A percentile compares a stretch with the other conserved stretches of the same genome.
phyloP scores from a whole-genome alignment of 2,329 filamentous ascomycete genomes.

The Cordyceps javanica region DNA sequence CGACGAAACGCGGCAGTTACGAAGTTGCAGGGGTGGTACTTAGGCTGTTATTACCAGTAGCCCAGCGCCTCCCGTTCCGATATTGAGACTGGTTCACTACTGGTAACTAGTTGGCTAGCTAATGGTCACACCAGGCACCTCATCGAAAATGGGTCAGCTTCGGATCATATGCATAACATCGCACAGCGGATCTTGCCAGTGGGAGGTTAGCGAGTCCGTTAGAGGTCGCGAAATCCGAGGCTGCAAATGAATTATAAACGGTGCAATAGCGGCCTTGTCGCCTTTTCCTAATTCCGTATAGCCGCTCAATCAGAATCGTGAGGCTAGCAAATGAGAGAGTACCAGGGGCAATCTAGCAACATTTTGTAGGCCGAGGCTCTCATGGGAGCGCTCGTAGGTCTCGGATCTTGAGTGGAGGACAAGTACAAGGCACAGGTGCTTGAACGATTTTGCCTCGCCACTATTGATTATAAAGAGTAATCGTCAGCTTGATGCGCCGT shows the following conservation, averaged over 20 bases:
- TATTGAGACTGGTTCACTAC: neutral
- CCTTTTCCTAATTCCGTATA: neutral
- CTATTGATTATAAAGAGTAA: too few relatives aligned
- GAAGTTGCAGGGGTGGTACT: neutral
- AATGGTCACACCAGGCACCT: neutral
- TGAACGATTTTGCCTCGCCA: too few relatives aligned
- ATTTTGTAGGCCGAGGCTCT: neutral
- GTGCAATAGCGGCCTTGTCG: neutral
- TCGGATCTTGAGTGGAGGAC: too few relatives aligned
- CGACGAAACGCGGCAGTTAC: slow-evolving; percentile 5
- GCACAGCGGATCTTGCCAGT: neutral
- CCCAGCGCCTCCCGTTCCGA: neutral
- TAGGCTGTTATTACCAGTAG: neutral
- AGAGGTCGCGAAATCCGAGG: neutral
- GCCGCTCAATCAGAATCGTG: neutral
- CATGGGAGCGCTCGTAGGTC: neutral
- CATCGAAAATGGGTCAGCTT: slow-evolving; percentile 3
- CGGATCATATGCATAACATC: neutral
- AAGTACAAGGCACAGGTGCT: too few relatives aligned
- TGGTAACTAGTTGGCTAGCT: neutral
- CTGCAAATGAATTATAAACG: neutral
- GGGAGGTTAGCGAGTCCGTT: neutral
- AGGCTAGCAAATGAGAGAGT: neutral
- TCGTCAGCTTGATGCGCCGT: too few relatives aligned
- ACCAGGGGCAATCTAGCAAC: neutral